A percentile compares a stretch with the other conserved stretches of the same genome.
Evolutionary conservation across 2,329 filamentous ascomycete genomes (phyloP).

Genomic region (Cladosporium sphaerospermum): DNA sequence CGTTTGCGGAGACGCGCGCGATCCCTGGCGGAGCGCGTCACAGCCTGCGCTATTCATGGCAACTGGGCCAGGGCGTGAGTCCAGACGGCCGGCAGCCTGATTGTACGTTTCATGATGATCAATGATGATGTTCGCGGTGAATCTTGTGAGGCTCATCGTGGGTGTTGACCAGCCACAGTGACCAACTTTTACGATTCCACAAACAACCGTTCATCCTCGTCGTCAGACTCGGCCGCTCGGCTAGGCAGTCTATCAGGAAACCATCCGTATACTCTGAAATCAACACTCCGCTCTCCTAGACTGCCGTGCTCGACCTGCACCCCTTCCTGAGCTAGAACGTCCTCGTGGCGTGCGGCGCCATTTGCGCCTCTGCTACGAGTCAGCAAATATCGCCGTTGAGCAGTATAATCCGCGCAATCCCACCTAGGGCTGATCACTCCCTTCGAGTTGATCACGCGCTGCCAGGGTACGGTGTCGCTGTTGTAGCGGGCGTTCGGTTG

Average conservation of each 20-base stretch:
- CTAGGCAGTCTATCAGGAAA: slow-evolving; percentile 35
- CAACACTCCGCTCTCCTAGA: slow-evolving; percentile 44
- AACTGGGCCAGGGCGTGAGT: too few species aligned
- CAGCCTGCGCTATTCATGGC: too few species aligned
- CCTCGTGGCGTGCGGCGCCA: slow-evolving; percentile 43
- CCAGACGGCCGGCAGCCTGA: background rate
- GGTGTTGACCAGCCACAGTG: too few species aligned
- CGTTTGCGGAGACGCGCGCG: slow-evolving; percentile 6
- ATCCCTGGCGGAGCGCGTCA: too few species aligned
- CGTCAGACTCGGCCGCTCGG: slow-evolving; percentile 19
- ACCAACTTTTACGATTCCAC: background rate
- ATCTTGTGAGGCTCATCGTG: too few species aligned
- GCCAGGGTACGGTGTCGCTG: slow-evolving; percentile 80
- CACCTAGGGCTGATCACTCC: slow-evolving; percentile 81
- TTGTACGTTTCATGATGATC: background rate
- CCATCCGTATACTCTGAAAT: slow-evolving; percentile 44
- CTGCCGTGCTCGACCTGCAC: slow-evolving; percentile 41
- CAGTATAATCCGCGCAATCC: slow-evolving; percentile 13
- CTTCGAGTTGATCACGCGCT: slow-evolving; percentile 83
- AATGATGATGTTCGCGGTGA: background rate
- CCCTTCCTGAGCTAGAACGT: slow-evolving; percentile 41
- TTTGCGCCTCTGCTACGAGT: slow-evolving; percentile 29
- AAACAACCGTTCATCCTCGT: background rate
- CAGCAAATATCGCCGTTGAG: background rate
- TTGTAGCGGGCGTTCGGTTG: slow-evolving; percentile 54